These are phyloP conservation scores for Claviceps quebecensis DNA, from an alignment of 2,329 filamentous ascomycete species.

Conservation along the genomic window DNA sequence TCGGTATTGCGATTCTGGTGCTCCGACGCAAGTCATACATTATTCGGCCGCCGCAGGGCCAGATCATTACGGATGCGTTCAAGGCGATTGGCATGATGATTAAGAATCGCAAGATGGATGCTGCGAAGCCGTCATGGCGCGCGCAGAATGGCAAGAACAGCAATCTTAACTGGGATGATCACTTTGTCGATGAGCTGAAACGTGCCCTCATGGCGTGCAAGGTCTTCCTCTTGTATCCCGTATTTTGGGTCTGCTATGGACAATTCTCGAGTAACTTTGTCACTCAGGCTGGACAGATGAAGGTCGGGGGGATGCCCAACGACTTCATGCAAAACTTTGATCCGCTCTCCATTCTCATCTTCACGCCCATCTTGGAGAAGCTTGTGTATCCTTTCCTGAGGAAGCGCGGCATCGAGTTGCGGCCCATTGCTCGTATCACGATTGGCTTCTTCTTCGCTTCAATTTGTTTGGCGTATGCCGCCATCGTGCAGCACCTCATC, in stretches of 20 bases:
- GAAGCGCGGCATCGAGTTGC: slow-evolving; percentile 42
- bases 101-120: slow-evolving; percentile 33
- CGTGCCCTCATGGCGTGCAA: slow-evolving; percentile 53
- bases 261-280: slow-evolving; percentile 56
- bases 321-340: slow-evolving; percentile 57
- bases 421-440: slow-evolving; percentile 51
- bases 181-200: slow-evolving; percentile 60
- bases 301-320: slow-evolving; percentile 53
- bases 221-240: slow-evolving; percentile 52
- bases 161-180: slow-evolving; percentile 47
- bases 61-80: slow-evolving; percentile 52
- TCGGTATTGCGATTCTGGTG: slow-evolving; percentile 41
- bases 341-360: slow-evolving; percentile 50
- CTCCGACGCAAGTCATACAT: slow-evolving; percentile 31
- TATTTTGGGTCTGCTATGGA: slow-evolving; percentile 55
- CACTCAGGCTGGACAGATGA: slow-evolving; percentile 43
- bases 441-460: slow-evolving; percentile 44
- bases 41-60: slow-evolving; percentile 43
- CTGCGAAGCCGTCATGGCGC: slow-evolving; percentile 53
- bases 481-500: slow-evolving; percentile 45
- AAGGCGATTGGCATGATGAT: slow-evolving; percentile 28
- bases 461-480: slow-evolving; percentile 43
- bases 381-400: slow-evolving; percentile 48
- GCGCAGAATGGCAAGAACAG: slow-evolving; percentile 31
- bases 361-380: slow-evolving; percentile 50